phyloP scores from a whole-genome alignment of 2,329 filamentous ascomycete species.

The Aspergillus novoparasiticus region DNA sequence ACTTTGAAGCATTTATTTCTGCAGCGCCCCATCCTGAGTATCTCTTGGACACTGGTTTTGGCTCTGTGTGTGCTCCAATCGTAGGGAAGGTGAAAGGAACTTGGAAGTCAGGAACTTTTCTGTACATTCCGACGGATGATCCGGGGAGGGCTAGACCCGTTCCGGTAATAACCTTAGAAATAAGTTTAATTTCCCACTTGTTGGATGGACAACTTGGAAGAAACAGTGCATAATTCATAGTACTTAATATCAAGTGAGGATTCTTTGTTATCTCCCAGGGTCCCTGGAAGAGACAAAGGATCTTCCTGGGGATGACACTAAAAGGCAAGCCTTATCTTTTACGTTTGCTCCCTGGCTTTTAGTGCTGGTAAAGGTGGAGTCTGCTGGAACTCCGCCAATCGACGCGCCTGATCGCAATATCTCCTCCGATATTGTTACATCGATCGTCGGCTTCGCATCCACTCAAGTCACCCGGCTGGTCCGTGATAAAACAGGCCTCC shows the following conservation, averaged over 20 bases:
- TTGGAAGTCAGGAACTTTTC: neutral
- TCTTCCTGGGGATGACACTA: neutral
- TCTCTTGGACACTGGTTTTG: neutral
- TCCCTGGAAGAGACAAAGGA: too few relatives aligned
- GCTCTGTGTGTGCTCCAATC: too few relatives aligned
- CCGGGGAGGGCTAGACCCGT: neutral
- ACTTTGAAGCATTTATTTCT: neutral
- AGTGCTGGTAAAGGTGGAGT: neutral
- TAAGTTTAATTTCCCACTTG: neutral
- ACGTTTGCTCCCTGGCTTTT: neutral
- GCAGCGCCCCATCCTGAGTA: neutral
- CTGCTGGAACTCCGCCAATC: neutral
- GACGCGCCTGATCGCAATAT: neutral
- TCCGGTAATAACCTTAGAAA: neutral
- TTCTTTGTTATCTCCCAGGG: too few relatives aligned
- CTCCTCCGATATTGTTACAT: constrained; percentile 14
- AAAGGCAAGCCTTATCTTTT: neutral
- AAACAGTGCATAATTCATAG: too few relatives aligned
- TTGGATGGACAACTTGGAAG: neutral
- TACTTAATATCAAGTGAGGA: too few relatives aligned
- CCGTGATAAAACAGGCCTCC: neutral
- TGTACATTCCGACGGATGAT: neutral
- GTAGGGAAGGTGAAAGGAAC: neutral
- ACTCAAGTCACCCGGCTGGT: neutral
- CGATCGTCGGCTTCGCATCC: constrained; percentile 11